Conservation (phyloP, 805 yeast genomes). For the Kregervanrija pseudodelftensis region DNA sequence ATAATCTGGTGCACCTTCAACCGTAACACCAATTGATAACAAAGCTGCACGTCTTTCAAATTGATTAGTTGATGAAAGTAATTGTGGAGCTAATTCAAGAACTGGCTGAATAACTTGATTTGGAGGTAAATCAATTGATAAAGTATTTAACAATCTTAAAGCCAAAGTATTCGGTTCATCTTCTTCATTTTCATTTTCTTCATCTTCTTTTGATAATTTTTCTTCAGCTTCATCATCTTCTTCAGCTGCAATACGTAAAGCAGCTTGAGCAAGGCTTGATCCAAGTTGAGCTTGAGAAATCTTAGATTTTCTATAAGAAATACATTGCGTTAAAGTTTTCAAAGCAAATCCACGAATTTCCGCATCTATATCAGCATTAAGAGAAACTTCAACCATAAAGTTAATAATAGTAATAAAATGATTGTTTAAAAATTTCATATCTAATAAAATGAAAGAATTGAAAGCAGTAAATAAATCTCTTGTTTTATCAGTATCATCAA, state of each 20-base stretch:
- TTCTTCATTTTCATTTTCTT: constrained; percentile 91
- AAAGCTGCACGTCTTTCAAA: constrained; percentile 85
- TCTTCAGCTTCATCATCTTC: constrained; percentile 70
- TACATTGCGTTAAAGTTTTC: constrained; percentile 74
- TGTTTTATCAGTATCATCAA: constrained; percentile 66
- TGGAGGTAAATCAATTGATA: constrained; percentile 84
- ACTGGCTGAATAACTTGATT: constrained; percentile 82
- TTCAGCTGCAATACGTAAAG: constrained; percentile 72
- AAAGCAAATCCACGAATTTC: constrained; percentile 80
- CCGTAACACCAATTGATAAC: constrained; percentile 72
- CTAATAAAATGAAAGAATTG: constrained; percentile 70
- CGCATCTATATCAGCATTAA: constrained; percentile 60
- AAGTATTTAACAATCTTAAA: constrained; percentile 67
- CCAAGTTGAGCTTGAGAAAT: constrained; percentile 77
- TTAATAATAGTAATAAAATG: constrained; percentile 60
- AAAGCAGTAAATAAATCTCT: constrained; percentile 76
- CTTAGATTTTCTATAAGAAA: constrained; percentile 74
- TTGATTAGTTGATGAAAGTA: constrained; percentile 56
- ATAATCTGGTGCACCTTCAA: constrained; percentile 92
- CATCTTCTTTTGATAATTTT: constrained; percentile 72
- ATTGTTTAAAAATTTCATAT: constrained; percentile 72
- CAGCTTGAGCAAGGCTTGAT: constrained; percentile 65
- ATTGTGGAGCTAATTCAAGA: constrained; percentile 51
- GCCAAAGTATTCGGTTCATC: constrained; percentile 73
- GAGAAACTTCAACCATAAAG: constrained; percentile 69